Evolutionary conservation across 2,329 filamentous ascomycete species (phyloP).

Genomic region (Lasiodiplodia hormozganensis): DNA sequence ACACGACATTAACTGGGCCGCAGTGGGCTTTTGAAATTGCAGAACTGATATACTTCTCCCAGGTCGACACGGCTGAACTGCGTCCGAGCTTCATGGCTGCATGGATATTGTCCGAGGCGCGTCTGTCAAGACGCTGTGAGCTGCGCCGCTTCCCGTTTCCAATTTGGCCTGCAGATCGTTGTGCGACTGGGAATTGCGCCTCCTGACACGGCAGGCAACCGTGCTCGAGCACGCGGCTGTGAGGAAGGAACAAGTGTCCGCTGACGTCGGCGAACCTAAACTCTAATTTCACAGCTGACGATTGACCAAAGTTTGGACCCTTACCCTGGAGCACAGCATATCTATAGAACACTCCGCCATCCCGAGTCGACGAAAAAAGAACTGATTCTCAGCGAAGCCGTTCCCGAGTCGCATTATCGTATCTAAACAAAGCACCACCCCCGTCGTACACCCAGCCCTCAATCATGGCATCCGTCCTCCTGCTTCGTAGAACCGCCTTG

Average conservation of each 20-base stretch:
- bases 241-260: neutral
- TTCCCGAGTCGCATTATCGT: neutral
- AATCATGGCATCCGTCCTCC: conserved; percentile 40
- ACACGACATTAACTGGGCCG: neutral
- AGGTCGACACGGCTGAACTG: neutral
- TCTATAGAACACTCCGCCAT: neutral
- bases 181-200: neutral
- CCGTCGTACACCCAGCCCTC: conserved; percentile 2
- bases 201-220: neutral
- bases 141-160: neutral
- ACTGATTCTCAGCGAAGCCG: neutral
- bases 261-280: neutral
- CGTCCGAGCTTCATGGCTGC: neutral
- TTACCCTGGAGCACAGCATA: neutral
- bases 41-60: neutral
- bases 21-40: neutral
- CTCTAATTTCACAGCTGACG: neutral
- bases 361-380: neutral
- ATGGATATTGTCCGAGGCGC: neutral
- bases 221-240: neutral
- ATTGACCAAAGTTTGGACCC: neutral
- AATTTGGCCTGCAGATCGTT: neutral
- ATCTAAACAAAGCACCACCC: neutral
- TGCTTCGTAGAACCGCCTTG: conserved; percentile 33
- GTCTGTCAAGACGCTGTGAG: neutral